Conservation (phyloP, 2,329 filamentous ascomycete species). For the Aspergillus sp. region DNA sequence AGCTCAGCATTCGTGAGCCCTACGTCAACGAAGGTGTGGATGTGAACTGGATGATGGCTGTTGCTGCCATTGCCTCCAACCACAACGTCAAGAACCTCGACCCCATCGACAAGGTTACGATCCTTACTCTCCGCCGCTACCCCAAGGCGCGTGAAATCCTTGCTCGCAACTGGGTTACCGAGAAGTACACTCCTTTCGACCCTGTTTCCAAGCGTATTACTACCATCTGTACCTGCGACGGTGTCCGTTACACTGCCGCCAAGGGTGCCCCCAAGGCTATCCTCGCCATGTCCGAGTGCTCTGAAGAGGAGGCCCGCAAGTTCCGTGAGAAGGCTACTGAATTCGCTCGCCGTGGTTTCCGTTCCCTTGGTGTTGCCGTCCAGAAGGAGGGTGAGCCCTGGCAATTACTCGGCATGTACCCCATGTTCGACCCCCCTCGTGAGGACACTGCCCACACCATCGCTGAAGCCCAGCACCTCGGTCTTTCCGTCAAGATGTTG, state of each 20-base stretch:
- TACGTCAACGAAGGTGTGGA: conserved; percentile 75
- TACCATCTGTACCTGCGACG: conserved; percentile 66
- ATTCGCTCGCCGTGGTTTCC: conserved; percentile 77
- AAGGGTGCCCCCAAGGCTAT: conserved; percentile 79
- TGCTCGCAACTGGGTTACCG: conserved; percentile 71
- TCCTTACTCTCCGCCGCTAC: conserved; percentile 72
- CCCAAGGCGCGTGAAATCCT: conserved; percentile 76
- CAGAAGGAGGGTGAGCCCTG: conserved; percentile 74
- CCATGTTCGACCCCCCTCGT: conserved; percentile 78
- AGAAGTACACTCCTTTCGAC: conserved; percentile 72
- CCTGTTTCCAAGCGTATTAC: conserved; percentile 79
- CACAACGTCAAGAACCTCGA: conserved; percentile 78
- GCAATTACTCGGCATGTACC: conserved; percentile 73
- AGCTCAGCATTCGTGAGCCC: conserved; percentile 73
- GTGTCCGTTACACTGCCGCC: conserved; percentile 69
- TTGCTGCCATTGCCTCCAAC: conserved; percentile 72
- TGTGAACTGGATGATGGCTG: conserved; percentile 83
- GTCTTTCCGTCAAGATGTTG: conserved; percentile 78
- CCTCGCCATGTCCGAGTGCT: conserved; percentile 67
- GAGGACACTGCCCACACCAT: conserved; percentile 78
- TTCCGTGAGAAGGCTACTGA: conserved; percentile 73
- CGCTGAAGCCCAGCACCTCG: conserved; percentile 71
- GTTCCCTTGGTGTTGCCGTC: conserved; percentile 74
- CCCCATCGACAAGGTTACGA: conserved; percentile 77
- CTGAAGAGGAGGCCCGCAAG: conserved; percentile 61